Conservation (phyloP, 2,329 filamentous ascomycete genomes). For the Aspergillus ibericus region DNA sequence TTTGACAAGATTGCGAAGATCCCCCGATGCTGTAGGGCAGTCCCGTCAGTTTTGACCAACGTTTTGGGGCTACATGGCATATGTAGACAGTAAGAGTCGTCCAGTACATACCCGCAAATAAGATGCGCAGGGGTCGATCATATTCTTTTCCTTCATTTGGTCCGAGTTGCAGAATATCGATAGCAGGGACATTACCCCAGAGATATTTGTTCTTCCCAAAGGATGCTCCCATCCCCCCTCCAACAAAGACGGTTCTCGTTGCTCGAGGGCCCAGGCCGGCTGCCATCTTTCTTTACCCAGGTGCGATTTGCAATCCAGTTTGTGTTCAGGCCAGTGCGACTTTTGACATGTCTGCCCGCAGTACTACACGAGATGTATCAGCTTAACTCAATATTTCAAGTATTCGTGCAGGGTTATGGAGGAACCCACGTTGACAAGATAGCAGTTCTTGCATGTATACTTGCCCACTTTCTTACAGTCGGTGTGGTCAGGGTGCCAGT, state of each 20-base stretch:
- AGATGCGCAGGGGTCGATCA: conserved; percentile 25
- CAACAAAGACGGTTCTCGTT: not conserved
- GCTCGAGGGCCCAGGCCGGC: not conserved
- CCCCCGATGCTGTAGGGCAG: conserved; percentile 42
- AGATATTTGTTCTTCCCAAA: conserved; percentile 31
- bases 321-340: conserved; percentile 8
- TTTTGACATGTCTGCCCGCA: conserved; percentile 9
- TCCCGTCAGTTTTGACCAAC: not conserved
- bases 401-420: too few relatives aligned
- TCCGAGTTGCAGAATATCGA: conserved; percentile 40
- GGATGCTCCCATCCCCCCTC: not conserved
- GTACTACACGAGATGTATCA: conserved; percentile 3
- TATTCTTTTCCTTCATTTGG: conserved; percentile 29
- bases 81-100: not conserved
- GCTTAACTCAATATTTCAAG: not conserved
- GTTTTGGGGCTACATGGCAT: too few relatives aligned
- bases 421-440: not conserved
- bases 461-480: not conserved
- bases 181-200: conserved; percentile 46
- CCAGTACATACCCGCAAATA: conserved; percentile 36
- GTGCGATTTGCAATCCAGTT: not conserved
- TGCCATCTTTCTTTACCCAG: conserved; percentile 4
- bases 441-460: not conserved
- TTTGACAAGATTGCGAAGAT: conserved; percentile 47
- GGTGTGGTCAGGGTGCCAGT: not conserved